These are phyloP conservation scores for Strobilomyces dryophilus DNA, from an alignment of 768 basidiomycete genomes.

Conservation along the genomic window DNA sequence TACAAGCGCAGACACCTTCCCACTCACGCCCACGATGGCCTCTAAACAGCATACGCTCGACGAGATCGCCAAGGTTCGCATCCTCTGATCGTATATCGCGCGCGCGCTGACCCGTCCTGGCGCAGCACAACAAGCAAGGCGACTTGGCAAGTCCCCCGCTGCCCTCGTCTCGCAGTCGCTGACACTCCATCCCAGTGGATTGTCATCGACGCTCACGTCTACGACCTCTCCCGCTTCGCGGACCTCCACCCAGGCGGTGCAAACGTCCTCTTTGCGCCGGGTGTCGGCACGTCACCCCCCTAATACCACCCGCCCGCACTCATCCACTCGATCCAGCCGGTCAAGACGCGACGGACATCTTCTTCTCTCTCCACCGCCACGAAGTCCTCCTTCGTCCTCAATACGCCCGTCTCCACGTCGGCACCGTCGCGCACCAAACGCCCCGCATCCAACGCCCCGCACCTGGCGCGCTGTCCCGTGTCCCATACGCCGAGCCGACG, in stretches of 20 bases:
- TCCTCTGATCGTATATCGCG: not conserved
- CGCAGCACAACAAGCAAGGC: slow-evolving; percentile 82
- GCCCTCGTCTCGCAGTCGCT: not conserved
- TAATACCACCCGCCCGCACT: not conserved
- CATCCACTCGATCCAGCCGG: slow-evolving; percentile 42
- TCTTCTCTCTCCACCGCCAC: slow-evolving; percentile 82
- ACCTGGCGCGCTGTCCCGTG: slow-evolving; percentile 62
- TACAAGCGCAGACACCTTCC: no score
- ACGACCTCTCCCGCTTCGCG: slow-evolving; percentile 76
- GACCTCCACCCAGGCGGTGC: slow-evolving; percentile 82
- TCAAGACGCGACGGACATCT: slow-evolving; percentile 71
- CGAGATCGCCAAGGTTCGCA: slow-evolving; percentile 64
- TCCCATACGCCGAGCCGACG: slow-evolving; percentile 85
- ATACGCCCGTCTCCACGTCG: slow-evolving; percentile 67
- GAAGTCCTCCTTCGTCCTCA: slow-evolving; percentile 76
- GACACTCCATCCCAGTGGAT: slow-evolving; percentile 59
- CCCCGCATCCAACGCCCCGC: slow-evolving; percentile 49
- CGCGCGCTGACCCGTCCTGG: not conserved
- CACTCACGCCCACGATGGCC: not conserved
- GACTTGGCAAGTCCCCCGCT: slow-evolving; percentile 54
- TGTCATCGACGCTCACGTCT: slow-evolving; percentile 76
- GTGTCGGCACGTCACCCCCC: slow-evolving; percentile 46
- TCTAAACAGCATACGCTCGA: slow-evolving; percentile 26
- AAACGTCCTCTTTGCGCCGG: slow-evolving; percentile 62
- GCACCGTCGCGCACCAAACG: slow-evolving; percentile 52